These are phyloP conservation scores for Aspergillus wentii DNA, from an alignment of 495 filamentous ascomycete genomes.

Conservation along the genomic window DNA sequence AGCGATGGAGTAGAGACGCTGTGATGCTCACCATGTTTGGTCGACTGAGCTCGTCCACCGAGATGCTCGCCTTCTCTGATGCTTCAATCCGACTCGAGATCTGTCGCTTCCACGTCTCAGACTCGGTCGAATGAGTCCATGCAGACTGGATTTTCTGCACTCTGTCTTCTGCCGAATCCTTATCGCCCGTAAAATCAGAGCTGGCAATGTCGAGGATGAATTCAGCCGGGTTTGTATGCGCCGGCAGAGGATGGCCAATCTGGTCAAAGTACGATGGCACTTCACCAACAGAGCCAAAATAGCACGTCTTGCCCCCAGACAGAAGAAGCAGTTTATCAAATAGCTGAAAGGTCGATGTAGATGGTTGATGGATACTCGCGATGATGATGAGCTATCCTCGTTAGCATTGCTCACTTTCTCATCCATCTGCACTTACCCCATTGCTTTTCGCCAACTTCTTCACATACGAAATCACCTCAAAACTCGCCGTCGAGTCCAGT, in stretches of 20 bases:
- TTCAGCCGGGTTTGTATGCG: conserved; percentile 72
- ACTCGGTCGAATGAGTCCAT: conserved; percentile 24
- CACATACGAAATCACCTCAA: conserved; percentile 62
- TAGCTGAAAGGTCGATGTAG: conserved; percentile 66
- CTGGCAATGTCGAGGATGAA: conserved; percentile 71
- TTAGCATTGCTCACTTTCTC: conserved; percentile 1
- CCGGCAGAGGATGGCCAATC: conserved; percentile 55
- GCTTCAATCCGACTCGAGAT: conserved; percentile 7
- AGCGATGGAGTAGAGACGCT: conserved; percentile 59
- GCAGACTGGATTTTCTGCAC: conserved; percentile 22
- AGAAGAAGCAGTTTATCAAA: conserved; percentile 77
- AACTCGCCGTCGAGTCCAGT: conserved; percentile 65
- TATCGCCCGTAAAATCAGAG: conserved; percentile 59
- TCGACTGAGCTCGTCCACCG: conserved; percentile 18
- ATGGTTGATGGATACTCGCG: conserved; percentile 78
- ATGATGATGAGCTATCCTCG: conserved; percentile 57
- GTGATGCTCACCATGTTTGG: conserved; percentile 27
- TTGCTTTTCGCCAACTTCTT: conserved; percentile 59
- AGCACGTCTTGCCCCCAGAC: conserved; percentile 62
- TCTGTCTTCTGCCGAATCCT: conserved; percentile 27
- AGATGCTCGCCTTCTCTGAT: conserved; percentile 11
- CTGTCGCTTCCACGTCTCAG: conserved; percentile 1
- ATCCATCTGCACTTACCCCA: conserved; percentile 52
- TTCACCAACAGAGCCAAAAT: conserved; percentile 54
- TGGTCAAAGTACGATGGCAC: conserved; percentile 54